A percentile compares a stretch with the other conserved stretches of the same genome.
Evolutionary conservation across 1,139 yeast species (phyloP).

Genomic region (Meyerozyma athensensis): DNA sequence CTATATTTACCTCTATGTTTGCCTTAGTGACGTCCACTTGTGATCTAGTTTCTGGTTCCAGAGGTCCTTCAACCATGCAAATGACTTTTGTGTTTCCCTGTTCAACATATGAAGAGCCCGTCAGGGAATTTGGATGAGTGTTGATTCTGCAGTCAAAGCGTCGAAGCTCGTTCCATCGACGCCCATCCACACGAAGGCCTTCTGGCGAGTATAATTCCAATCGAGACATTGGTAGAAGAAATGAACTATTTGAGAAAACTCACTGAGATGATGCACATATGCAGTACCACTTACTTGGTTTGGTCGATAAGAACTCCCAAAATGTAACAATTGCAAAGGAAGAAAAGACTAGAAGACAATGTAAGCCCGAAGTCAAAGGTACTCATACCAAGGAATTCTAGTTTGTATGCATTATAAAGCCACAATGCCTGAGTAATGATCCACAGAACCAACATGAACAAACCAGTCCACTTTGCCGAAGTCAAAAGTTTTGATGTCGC

Average conservation of each 20-base stretch:
- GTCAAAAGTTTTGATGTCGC: slow-evolving; percentile 36
- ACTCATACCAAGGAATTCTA: slow-evolving; percentile 74
- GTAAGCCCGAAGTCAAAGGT: slow-evolving; percentile 64
- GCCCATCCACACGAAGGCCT: slow-evolving; percentile 87
- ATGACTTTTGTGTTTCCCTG: slow-evolving; percentile 90
- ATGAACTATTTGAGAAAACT: slow-evolving; percentile 19
- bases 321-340: slow-evolving; percentile 61
- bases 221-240: slow-evolving; percentile 46
- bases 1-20: slow-evolving; percentile 57
- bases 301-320: slow-evolving; percentile 53
- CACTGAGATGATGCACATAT: neutral
- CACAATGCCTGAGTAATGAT: slow-evolving; percentile 66
- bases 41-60: slow-evolving; percentile 61
- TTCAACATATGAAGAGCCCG: slow-evolving; percentile 89
- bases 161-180: slow-evolving; percentile 91
- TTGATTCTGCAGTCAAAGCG: slow-evolving; percentile 75
- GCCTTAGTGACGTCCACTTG: slow-evolving; percentile 47
- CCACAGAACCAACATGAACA: slow-evolving; percentile 53
- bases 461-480: slow-evolving; percentile 23
- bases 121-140: slow-evolving; percentile 84
- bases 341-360: slow-evolving; percentile 59
- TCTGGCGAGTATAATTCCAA: slow-evolving; percentile 89
- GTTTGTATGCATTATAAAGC: slow-evolving; percentile 71
- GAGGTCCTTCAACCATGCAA: slow-evolving; percentile 85
- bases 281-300: neutral